Conservation (phyloP, 352 stramenopile genomes). For the Pythium brassicae region DNA sequence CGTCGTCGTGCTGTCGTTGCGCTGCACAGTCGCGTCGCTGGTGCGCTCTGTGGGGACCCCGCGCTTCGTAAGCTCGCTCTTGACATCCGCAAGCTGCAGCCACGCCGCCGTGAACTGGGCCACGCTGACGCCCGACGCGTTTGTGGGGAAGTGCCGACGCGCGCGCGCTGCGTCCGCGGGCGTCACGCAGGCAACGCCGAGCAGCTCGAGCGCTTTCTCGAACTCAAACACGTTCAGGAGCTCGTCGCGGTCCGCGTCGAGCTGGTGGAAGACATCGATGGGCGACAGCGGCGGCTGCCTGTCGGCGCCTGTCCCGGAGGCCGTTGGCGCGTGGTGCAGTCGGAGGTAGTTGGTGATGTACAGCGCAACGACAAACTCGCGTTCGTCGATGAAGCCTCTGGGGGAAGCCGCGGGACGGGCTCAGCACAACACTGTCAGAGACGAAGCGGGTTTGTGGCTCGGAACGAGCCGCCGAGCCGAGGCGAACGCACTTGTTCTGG, state of each 20-base stretch:
- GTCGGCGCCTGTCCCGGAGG: conserved; percentile 1
- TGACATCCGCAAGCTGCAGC: conserved; percentile 43
- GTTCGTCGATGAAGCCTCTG: conserved; percentile 65
- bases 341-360: conserved; percentile 76
- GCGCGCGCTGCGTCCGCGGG: conserved; percentile 16
- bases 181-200: conserved; percentile 24
- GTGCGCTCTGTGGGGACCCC: conserved; percentile 8
- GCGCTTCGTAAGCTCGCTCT: conserved; percentile 36
- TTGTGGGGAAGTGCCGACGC: conserved; percentile 29
- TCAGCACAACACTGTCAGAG: neutral
- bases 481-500: conserved; percentile 51
- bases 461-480: neutral
- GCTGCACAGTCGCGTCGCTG: neutral
- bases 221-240: conserved; percentile 67
- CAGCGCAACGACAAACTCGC: conserved; percentile 67
- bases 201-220: conserved; percentile 49
- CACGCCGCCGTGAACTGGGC: conserved; percentile 58
- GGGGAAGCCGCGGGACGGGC: too few species aligned
- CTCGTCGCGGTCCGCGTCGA: conserved; percentile 54
- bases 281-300: conserved; percentile 25
- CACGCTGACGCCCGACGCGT: conserved; percentile 28
- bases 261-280: conserved; percentile 53
- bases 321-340: conserved; percentile 11
- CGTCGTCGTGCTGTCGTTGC: neutral
- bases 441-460: neutral